Conservation (phyloP, 495 filamentous ascomycete genomes). For the Xylaria bambusicola region DNA sequence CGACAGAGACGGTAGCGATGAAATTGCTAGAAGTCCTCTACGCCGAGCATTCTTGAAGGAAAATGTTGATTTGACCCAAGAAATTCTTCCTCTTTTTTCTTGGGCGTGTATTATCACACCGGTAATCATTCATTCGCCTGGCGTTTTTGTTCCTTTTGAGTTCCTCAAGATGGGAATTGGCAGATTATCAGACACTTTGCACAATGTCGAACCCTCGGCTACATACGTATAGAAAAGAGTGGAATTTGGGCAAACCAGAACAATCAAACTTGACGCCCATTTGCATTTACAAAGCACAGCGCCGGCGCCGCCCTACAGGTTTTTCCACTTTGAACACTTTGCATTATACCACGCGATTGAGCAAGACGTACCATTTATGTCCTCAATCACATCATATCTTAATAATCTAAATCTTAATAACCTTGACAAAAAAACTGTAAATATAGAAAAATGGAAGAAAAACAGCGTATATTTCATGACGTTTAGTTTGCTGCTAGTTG, state of each 20-base stretch:
- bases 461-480: neutral
- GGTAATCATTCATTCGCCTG: slow-evolving; percentile 14
- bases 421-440: slow-evolving; percentile 8
- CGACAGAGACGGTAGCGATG: slow-evolving; percentile 34
- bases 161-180: neutral
- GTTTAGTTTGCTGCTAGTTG: neutral
- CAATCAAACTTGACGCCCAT: neutral
- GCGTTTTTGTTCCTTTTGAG: slow-evolving; percentile 4
- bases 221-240: neutral
- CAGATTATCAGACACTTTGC: neutral
- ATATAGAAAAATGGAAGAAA: neutral
- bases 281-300: slow-evolving; percentile 6
- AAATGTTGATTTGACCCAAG: slow-evolving; percentile 18
- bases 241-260: neutral
- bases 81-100: slow-evolving; percentile 7
- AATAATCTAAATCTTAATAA: neutral
- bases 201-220: neutral
- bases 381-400: neutral
- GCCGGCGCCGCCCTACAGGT: neutral
- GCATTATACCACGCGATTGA: slow-evolving; percentile 3
- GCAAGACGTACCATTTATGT: neutral
- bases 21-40: neutral
- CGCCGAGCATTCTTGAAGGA: slow-evolving; percentile 2
- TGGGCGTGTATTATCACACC: slow-evolving; percentile 33
- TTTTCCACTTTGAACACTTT: slow-evolving; percentile 2